Evolutionary conservation across 768 basidiomycete genomes (phyloP).

Genomic region (Lactifluus subvellereus): DNA sequence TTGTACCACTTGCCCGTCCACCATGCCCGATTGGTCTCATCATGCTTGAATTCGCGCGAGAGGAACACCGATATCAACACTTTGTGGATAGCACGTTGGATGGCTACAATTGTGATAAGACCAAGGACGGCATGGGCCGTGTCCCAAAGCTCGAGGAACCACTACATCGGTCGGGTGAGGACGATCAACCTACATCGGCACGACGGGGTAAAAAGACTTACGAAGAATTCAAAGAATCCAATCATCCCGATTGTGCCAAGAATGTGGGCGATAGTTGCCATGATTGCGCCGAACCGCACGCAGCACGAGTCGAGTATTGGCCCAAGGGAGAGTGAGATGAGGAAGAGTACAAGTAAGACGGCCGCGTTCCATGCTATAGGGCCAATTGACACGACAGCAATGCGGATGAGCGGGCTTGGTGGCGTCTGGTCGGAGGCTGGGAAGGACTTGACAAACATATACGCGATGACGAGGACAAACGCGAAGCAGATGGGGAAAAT

Average conservation of each 20-base stretch:
- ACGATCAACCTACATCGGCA: background rate
- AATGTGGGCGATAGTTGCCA: constrained; percentile 85
- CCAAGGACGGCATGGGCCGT: constrained; percentile 95
- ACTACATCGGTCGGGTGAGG: constrained; percentile 39
- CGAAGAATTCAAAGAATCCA: constrained; percentile 94
- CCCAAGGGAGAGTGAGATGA: constrained; percentile 87
- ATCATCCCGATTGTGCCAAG: constrained; percentile 81
- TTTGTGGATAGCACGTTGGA: constrained; percentile 92
- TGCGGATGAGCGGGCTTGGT: constrained; percentile 84
- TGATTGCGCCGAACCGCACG: constrained; percentile 86
- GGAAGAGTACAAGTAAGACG: constrained; percentile 78
- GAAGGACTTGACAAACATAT: constrained; percentile 92
- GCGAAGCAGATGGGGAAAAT: constrained; percentile 85
- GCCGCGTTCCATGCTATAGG: constrained; percentile 96
- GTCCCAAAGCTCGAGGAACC: constrained; percentile 97
- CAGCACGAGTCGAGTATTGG: constrained; percentile 81
- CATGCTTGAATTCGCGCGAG: constrained; percentile 96
- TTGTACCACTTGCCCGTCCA: constrained; percentile 99
- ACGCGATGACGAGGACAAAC: constrained; percentile 77
- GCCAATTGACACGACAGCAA: constrained; percentile 87
- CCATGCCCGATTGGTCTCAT: constrained; percentile 98
- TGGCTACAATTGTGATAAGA: constrained; percentile 78
- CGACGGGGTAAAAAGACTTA: constrained; percentile 36
- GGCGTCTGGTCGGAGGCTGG: constrained; percentile 57
- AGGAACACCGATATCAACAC: constrained; percentile 91